phyloP scores from a whole-genome alignment of 176 grass and related monocot species.

The Oryza brachyantha region DNA sequence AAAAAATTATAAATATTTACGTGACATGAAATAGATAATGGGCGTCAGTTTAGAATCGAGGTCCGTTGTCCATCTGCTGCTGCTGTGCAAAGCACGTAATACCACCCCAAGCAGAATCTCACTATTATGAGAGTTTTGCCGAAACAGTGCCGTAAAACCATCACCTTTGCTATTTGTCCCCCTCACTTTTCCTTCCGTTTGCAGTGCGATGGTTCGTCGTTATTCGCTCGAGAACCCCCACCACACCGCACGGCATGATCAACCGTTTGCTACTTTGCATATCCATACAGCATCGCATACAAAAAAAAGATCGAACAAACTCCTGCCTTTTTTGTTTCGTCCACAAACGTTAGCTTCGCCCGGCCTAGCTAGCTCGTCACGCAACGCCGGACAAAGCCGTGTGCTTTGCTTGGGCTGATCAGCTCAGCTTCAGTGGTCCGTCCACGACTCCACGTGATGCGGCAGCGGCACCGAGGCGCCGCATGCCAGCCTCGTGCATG shows the following conservation, averaged over 20 bases:
- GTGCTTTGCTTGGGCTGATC: neutral
- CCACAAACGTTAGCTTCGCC: neutral
- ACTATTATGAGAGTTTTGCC: neutral
- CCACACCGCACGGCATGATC: neutral
- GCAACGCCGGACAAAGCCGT: neutral
- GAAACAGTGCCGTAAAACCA: too few species aligned
- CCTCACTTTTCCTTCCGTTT: neutral
- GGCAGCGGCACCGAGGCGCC: neutral
- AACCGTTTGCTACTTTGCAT: neutral
- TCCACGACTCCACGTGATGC: too few species aligned
- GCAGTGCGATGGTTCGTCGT: neutral
- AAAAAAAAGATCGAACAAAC: neutral
- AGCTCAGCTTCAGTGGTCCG: neutral
- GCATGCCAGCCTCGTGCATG: too few species aligned
- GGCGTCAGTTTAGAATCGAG: too few species aligned
- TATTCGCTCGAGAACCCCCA: neutral
- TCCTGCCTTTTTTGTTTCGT: neutral
- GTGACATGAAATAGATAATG: too few species aligned
- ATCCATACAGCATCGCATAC: neutral
- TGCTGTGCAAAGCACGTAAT: too few species aligned
- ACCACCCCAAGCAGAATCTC: too few species aligned
- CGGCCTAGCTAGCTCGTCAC: neutral
- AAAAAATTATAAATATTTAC: too few species aligned
- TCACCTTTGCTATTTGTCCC: neutral
- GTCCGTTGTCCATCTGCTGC: too few species aligned